Conservation (phyloP, 306 rosid species). For the Castanea crenata region DNA sequence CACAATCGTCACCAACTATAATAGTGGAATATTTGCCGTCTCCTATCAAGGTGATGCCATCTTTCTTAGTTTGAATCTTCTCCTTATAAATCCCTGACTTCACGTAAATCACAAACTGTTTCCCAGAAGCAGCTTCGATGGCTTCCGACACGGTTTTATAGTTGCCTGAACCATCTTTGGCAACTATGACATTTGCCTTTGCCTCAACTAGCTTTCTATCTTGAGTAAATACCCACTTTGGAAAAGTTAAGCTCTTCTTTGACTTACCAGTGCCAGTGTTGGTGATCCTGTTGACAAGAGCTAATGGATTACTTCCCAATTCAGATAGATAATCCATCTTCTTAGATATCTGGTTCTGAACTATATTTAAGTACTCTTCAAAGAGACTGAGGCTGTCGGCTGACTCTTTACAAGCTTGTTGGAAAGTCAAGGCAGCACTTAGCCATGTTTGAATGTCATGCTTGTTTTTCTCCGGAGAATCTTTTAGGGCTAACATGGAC, state of each 20-base stretch:
- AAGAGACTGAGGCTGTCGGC: slow-evolving; percentile 2
- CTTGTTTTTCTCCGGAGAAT: slow-evolving; percentile 29
- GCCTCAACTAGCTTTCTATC: slow-evolving; percentile 38
- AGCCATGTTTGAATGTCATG: slow-evolving; percentile 56
- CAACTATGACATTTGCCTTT: slow-evolving; percentile 43
- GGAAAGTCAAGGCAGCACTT: slow-evolving; percentile 51
- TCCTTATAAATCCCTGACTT: slow-evolving; percentile 47
- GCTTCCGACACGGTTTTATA: slow-evolving; percentile 49
- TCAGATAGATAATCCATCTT: slow-evolving; percentile 38
- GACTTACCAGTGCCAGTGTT: neutral
- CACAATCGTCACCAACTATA: slow-evolving; percentile 33
- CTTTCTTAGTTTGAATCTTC: slow-evolving; percentile 41
- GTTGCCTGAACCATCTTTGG: slow-evolving; percentile 48
- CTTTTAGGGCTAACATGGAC: slow-evolving; percentile 29
- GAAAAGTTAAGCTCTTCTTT: slow-evolving; percentile 10
- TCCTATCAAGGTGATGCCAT: slow-evolving; percentile 53
- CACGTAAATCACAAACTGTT: slow-evolving; percentile 51
- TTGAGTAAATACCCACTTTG: slow-evolving; percentile 32
- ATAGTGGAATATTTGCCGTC: slow-evolving; percentile 47
- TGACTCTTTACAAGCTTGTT: slow-evolving; percentile 45
- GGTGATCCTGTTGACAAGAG: slow-evolving; percentile 36
- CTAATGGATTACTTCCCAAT: slow-evolving; percentile 45
- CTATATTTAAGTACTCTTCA: neutral
- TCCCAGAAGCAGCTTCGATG: slow-evolving; percentile 40
- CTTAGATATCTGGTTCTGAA: slow-evolving; percentile 26